Conservation (phyloP, 306 rosid species). For the Carpinus fangiana region DNA sequence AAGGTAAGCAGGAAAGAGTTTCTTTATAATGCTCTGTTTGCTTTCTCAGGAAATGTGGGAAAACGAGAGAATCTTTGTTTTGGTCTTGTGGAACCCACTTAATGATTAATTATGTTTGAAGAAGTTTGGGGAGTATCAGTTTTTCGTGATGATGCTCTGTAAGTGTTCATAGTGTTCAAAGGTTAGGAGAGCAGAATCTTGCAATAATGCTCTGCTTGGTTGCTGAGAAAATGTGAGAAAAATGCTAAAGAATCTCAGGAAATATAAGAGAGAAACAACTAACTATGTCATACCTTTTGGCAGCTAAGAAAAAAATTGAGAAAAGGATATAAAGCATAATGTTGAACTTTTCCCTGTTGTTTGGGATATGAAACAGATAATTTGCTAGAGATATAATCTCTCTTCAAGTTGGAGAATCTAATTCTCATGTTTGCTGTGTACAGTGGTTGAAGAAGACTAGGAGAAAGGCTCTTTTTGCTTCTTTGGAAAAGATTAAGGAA, state of each 20-base stretch:
- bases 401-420: conserved; percentile 23
- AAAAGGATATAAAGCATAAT: neutral
- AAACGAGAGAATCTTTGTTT: neutral
- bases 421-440: conserved; percentile 22
- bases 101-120: neutral
- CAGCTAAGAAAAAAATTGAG: conserved; percentile 2
- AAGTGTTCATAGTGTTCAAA: neutral
- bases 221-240: conserved; percentile 10
- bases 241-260: neutral
- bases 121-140: neutral
- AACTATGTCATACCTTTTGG: neutral
- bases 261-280: neutral
- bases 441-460: conserved; percentile 91
- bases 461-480: conserved; percentile 85
- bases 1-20: conserved; percentile 42
- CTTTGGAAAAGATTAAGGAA: conserved; percentile 93
- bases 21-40: neutral
- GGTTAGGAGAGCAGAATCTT: neutral
- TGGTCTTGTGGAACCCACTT: neutral
- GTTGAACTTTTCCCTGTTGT: neutral
- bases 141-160: neutral
- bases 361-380: neutral
- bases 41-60: conserved; percentile 13
- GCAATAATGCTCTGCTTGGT: conserved; percentile 2
- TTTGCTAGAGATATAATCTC: neutral